These are phyloP conservation scores for Amylocystis lapponica DNA, from an alignment of 768 basidiomycete species.

Conservation along the genomic window DNA sequence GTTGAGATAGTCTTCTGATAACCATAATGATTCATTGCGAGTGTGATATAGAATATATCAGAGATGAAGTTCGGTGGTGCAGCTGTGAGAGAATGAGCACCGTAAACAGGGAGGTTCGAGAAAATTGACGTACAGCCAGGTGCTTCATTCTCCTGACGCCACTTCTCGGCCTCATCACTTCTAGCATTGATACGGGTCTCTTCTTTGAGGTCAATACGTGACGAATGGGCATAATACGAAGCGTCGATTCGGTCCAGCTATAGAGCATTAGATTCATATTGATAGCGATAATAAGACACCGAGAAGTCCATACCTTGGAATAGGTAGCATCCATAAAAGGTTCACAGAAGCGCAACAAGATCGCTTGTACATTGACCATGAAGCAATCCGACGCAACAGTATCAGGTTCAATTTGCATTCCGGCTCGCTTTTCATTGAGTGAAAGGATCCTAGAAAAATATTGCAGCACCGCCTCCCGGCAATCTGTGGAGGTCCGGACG, in stretches of 20 bases:
- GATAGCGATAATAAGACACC: neutral
- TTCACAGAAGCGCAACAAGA: constrained; percentile 81
- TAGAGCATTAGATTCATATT: neutral
- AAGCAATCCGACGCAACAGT: constrained; percentile 90
- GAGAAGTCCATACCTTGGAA: constrained; percentile 73
- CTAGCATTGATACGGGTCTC: constrained; percentile 94
- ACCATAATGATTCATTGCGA: constrained; percentile 87
- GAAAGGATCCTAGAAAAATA: constrained; percentile 74
- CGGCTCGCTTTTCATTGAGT: constrained; percentile 80
- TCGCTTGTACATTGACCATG: constrained; percentile 84
- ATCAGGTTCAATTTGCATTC: constrained; percentile 86
- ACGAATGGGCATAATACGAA: constrained; percentile 67
- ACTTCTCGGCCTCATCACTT: constrained; percentile 75
- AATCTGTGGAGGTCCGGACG: constrained; percentile 74
- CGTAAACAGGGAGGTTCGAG: neutral
- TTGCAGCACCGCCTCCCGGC: constrained; percentile 75
- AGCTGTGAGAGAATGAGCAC: constrained; percentile 22
- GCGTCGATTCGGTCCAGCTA: constrained; percentile 92
- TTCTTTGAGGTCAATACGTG: constrained; percentile 71
- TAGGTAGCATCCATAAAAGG: constrained; percentile 93
- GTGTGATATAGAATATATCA: constrained; percentile 85
- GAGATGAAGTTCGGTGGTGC: constrained; percentile 87
- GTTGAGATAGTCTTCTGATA: constrained; percentile 75
- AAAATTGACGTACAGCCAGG: constrained; percentile 33
- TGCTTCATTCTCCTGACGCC: constrained; percentile 49